Conservation (phyloP, 148 eudicot genomes). For the Persicaria maculosa region DNA sequence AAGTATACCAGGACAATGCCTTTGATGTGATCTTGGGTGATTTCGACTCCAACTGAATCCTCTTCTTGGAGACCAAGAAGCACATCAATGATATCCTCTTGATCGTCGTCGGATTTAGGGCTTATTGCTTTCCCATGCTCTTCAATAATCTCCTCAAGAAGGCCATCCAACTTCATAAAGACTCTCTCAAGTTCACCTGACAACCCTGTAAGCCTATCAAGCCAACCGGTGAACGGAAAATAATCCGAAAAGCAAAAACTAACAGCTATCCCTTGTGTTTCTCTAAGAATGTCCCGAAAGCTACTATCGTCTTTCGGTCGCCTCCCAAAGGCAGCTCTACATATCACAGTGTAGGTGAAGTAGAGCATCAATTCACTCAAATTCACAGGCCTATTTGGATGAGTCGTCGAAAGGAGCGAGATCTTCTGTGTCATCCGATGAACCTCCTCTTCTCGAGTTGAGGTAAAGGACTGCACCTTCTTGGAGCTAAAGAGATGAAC, state of each 20-base stretch:
- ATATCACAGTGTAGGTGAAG: conserved; percentile 11
- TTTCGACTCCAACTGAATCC: background rate
- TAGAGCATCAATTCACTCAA: conserved; percentile 19
- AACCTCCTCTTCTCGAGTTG: conserved; percentile 21
- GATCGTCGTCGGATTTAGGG: conserved; percentile 5
- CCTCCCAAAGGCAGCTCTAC: conserved; percentile 27
- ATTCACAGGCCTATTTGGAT: conserved; percentile 3
- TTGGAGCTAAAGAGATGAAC: conserved; percentile 24
- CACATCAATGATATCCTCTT: conserved; percentile 15
- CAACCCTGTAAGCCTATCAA: conserved; percentile 19
- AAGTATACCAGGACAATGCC: background rate
- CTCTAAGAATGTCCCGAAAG: conserved; percentile 16
- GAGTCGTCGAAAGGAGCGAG: conserved; percentile 8
- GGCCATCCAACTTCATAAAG: conserved; percentile 17
- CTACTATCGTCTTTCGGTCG: conserved; percentile 12
- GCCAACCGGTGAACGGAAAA: conserved; percentile 22
- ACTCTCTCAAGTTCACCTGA: conserved; percentile 14
- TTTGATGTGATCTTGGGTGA: background rate
- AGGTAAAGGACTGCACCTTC: conserved; percentile 19
- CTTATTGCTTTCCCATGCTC: conserved; percentile 14
- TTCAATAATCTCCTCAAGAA: conserved; percentile 19
- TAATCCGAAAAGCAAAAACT: conserved; percentile 18
- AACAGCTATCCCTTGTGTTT: conserved; percentile 7
- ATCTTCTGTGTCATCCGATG: conserved; percentile 17
- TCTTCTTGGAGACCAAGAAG: background rate